These are phyloP conservation scores for Cystobasidium tubakii DNA, from an alignment of 768 basidiomycete species.

Conservation along the genomic window DNA sequence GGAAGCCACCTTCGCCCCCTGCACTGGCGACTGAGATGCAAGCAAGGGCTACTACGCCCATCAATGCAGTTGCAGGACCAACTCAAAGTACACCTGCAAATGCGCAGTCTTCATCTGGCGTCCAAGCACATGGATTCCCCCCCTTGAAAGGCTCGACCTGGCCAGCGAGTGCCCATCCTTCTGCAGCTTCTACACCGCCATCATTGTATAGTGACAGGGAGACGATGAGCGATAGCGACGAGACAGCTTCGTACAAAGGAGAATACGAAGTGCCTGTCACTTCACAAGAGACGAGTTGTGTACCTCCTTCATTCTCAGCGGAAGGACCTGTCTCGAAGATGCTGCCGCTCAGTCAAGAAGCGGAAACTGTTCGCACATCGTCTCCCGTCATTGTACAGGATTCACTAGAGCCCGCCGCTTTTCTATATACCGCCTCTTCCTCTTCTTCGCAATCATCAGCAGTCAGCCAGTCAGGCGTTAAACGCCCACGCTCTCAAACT, in stretches of 20 bases:
- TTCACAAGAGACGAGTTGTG: background rate
- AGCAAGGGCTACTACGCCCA: background rate
- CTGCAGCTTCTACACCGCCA: conserved; percentile 9
- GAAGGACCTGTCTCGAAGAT: background rate
- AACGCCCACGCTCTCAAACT: background rate
- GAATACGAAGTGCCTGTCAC: conserved; percentile 1
- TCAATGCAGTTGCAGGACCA: background rate
- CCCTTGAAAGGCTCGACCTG: background rate
- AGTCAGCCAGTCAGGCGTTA: background rate
- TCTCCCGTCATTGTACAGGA: background rate
- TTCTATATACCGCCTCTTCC: background rate
- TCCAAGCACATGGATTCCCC: background rate
- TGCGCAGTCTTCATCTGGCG: background rate
- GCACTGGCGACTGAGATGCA: background rate
- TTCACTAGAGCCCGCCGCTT: background rate
- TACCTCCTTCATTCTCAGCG: background rate
- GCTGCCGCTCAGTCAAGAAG: background rate
- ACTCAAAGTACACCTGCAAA: background rate
- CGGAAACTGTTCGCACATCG: background rate
- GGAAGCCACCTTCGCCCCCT: background rate
- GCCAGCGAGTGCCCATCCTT: background rate
- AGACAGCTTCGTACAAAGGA: background rate
- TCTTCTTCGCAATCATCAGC: background rate
- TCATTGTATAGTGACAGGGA: conserved; percentile 7
- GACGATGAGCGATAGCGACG: conserved; percentile 14